Evolutionary conservation across 129 eudicot genomes (phyloP).

Genomic region (Escallonia rubra): DNA sequence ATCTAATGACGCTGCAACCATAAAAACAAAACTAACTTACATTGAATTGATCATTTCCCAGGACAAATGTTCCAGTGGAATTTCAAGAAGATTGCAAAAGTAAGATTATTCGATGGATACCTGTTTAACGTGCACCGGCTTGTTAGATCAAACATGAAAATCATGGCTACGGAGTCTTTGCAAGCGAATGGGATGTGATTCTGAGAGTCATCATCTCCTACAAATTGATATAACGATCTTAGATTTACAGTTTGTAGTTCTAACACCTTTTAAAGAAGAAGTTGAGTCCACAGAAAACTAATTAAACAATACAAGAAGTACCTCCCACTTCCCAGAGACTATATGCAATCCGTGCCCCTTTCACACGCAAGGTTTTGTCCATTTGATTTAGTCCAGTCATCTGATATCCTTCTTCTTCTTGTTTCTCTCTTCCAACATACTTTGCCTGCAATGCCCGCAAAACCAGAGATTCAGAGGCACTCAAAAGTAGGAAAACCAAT

Average conservation of each 20-base stretch:
- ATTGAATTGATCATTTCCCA: background rate
- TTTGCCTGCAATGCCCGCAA: constrained; percentile 27
- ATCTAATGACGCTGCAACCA: constrained; percentile 49
- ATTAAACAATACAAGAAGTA: constrained; percentile 12
- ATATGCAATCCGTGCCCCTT: constrained; percentile 64
- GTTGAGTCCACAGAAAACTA: background rate
- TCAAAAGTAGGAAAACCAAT: too few species aligned
- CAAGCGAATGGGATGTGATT: constrained; percentile 46
- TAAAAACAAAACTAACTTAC: background rate
- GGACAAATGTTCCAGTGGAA: background rate
- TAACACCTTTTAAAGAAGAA: too few species aligned
- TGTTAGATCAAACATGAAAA: constrained; percentile 83
- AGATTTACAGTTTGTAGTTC: too few species aligned
- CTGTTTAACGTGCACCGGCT: constrained; percentile 69
- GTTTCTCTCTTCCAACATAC: constrained; percentile 52
- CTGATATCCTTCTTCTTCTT: constrained; percentile 32
- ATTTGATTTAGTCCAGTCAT: constrained; percentile 36
- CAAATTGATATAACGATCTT: background rate
- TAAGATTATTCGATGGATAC: constrained; percentile 17
- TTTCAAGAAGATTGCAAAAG: background rate
- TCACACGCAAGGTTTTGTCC: constrained; percentile 56
- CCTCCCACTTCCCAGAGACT: constrained; percentile 69
- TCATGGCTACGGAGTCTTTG: constrained; percentile 60
- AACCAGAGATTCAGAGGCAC: too few species aligned
- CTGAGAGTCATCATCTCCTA: constrained; percentile 38